A percentile compares a stretch with the other conserved stretches of the same genome.
Conservation (phyloP, 1,284 basidiomycete species). For the Filobasidium uniguttulatum region DNA sequence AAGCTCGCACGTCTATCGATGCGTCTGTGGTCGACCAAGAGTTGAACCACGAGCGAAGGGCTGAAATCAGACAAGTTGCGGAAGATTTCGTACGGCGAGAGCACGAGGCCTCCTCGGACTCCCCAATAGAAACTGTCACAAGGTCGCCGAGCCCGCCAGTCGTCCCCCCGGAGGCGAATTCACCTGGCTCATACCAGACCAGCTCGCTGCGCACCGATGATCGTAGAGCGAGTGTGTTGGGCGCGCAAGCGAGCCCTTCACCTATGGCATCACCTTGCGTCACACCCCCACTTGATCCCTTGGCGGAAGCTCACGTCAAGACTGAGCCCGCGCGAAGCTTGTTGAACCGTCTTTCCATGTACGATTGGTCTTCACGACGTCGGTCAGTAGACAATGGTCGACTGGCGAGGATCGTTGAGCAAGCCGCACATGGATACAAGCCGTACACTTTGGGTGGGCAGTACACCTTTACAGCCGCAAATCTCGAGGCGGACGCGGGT, state of each 20-base stretch:
- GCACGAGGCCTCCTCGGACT: too few relatives aligned
- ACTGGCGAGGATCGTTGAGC: slow-evolving; percentile 57
- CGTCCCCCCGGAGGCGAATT: too few relatives aligned
- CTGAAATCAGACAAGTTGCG: neutral
- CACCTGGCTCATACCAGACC: too few relatives aligned
- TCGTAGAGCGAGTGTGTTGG: too few relatives aligned
- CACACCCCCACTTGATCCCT: too few relatives aligned
- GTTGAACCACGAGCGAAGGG: neutral
- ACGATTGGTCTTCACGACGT: slow-evolving; percentile 34
- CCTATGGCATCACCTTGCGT: too few relatives aligned
- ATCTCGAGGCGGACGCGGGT: neutral
- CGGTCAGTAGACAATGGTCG: slow-evolving; percentile 74
- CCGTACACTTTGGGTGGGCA: too few relatives aligned
- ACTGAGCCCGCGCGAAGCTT: neutral
- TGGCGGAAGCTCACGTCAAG: neutral
- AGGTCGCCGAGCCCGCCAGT: too few relatives aligned
- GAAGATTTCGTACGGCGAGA: neutral
- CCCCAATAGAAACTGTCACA: too few relatives aligned
- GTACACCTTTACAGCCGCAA: too few relatives aligned
- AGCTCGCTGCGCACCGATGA: too few relatives aligned
- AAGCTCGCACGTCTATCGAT: slow-evolving; percentile 3
- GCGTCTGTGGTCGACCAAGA: neutral
- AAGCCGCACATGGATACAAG: slow-evolving; percentile 24
- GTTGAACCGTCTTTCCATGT: slow-evolving; percentile 4
- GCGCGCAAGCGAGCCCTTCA: too few relatives aligned